Base-by-base conservation (phyloP, 2,329 filamentous ascomycete species). In the Fusarium sp. region DNA sequence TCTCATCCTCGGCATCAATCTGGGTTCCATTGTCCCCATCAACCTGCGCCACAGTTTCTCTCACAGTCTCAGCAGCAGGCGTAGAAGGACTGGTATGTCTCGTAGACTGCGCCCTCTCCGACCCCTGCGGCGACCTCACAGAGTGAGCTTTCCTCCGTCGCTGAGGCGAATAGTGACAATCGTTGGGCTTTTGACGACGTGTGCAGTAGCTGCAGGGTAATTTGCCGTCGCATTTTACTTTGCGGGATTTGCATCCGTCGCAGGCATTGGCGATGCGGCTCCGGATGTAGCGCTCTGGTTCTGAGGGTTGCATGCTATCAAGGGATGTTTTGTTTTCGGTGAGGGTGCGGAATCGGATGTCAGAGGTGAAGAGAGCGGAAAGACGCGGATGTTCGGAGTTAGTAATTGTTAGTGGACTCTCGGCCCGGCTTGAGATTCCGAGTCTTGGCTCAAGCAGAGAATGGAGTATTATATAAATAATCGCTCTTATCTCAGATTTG, bases 171-270 rank as follows among this genome's bases (percentile, higher is more conserved):
- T 87, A 88, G 54, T 80, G 83, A 63, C 86, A 88, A 7, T 79
- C 68, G 12, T 83, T 78, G 11, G 82, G 79, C 26, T 82, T 81
- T 63, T 81, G 82, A 2, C 85, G 81, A 3, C 81, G 78, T 14
- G 80, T 80, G 67, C 86, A 88, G 71, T 87, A 87, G 41, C 80
- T 80, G 74, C 86, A 88, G 1, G 86, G 86, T n/a, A 81, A 72
- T n/a, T 81, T 81, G 3, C 86, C 86, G 68, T 87, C 86, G 75
- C 86, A 88, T 77, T 86, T 87, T 42, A 88, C 84, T 81, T 88
- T 88, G 59, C 85, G 83, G 14, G 83, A 80, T 71, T 88, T 88
- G 80, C 86, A 88, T 5, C 82, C 81, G 68, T 88, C 85, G 76
- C 86, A 88, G 45, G 86, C 86, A 67, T 87, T 87, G 61, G 84